Conservation (phyloP, 495 filamentous ascomycete genomes). For the Penicillium maclennaniae region DNA sequence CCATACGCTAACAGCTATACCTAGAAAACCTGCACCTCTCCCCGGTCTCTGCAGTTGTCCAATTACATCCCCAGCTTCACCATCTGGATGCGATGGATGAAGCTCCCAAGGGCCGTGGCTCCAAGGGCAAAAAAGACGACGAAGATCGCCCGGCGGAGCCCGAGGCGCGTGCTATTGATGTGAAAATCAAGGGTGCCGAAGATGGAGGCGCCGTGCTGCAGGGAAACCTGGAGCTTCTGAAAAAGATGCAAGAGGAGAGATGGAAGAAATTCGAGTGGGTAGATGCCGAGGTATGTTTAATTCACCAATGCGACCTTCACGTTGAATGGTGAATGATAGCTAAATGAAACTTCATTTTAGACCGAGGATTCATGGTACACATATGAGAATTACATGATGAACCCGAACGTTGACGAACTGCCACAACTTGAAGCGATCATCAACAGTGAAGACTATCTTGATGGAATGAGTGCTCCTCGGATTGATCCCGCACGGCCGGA, state of each 20-base stretch:
- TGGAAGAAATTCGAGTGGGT: conserved; percentile 64
- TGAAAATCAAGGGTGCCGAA: conserved; percentile 60
- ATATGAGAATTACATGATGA: conserved; percentile 58
- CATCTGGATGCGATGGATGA: conserved; percentile 69
- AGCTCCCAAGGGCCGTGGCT: conserved; percentile 28
- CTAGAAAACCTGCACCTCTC: conserved; percentile 67
- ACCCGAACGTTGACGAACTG: conserved; percentile 46
- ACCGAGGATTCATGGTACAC: conserved; percentile 57
- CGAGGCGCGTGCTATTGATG: conserved; percentile 62
- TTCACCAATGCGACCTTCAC: background rate
- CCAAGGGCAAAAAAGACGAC: conserved; percentile 42
- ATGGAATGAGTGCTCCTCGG: conserved; percentile 60
- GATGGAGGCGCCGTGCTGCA: conserved; percentile 50
- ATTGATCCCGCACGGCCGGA: conserved; percentile 50
- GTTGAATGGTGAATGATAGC: background rate
- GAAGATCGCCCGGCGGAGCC: conserved; percentile 42
- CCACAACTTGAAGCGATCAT: conserved; percentile 52
- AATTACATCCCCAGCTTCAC: conserved; percentile 70
- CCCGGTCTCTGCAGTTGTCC: conserved; percentile 62
- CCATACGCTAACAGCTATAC: conserved; percentile 8
- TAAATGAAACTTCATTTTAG: conserved; percentile 24
- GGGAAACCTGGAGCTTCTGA: conserved; percentile 52
- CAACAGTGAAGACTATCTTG: conserved; percentile 56
- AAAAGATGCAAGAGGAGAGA: conserved; percentile 61
- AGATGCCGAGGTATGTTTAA: conserved; percentile 58